These are phyloP conservation scores for Epichloe typhina DNA, from an alignment of 2,329 filamentous ascomycete genomes.

Conservation along the genomic window DNA sequence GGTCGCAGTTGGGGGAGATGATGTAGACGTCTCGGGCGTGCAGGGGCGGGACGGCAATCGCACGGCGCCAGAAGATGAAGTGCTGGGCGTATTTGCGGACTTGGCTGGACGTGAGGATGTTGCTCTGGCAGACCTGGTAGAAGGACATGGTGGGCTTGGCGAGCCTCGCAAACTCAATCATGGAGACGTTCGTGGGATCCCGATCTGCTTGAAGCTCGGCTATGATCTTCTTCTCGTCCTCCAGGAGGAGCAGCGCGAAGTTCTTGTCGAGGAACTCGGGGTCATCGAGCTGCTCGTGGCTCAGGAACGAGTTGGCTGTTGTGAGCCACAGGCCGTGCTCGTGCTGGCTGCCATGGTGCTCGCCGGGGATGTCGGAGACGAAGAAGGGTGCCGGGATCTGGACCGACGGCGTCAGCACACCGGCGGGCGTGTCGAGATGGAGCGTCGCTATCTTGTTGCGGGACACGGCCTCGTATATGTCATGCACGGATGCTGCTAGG, in stretches of 20 bases:
- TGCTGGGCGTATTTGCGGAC: constrained; percentile 83
- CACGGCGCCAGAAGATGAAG: constrained; percentile 90
- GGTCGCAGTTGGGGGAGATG: constrained; percentile 78
- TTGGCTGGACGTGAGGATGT: constrained; percentile 63
- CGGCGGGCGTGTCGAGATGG: constrained; percentile 52
- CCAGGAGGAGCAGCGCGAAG: constrained; percentile 73
- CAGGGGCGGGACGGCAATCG: constrained; percentile 79
- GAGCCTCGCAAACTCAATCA: constrained; percentile 71
- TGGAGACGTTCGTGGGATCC: constrained; percentile 60
- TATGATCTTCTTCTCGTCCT: constrained; percentile 62
- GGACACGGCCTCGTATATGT: constrained; percentile 69
- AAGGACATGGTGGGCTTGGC: constrained; percentile 58
- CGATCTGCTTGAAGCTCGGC: constrained; percentile 65
- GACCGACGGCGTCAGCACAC: constrained; percentile 46
- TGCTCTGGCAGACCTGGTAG: constrained; percentile 55
- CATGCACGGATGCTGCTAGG: constrained; percentile 68
- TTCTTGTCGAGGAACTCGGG: constrained; percentile 66
- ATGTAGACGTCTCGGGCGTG: constrained; percentile 86
- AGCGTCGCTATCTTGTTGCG: constrained; percentile 77
- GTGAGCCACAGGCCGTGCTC: constrained; percentile 76
- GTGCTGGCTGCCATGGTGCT: constrained; percentile 54
- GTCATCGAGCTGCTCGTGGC: constrained; percentile 54
- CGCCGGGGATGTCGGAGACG: constrained; percentile 57
- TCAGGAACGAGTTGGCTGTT: constrained; percentile 63
- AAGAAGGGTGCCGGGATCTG: constrained; percentile 56